Percentiles rank a stretch among this genome's conserved stretches.
Conservation (phyloP, 208 protist genomes). For the Novymonas esmeraldas region DNA sequence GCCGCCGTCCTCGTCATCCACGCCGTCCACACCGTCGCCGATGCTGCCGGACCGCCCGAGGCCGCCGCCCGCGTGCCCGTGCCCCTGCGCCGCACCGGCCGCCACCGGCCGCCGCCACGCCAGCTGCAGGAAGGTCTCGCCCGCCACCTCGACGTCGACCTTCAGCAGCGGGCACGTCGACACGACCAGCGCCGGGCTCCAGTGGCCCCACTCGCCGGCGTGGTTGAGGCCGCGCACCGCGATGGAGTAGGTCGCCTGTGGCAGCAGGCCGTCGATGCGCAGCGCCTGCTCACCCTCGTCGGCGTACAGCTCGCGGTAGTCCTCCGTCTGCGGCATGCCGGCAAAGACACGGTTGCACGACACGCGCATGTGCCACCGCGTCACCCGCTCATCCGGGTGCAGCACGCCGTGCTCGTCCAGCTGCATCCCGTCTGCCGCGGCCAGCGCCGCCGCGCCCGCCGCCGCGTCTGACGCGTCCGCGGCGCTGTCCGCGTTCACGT, state of each 20-base stretch:
- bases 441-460: constrained; percentile 8
- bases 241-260: constrained; percentile 74
- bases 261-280: constrained; percentile 63
- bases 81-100: not conserved
- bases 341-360: constrained; percentile 69
- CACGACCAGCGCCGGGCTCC: constrained; percentile 62
- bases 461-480: constrained; percentile 2
- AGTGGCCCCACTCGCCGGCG: constrained; percentile 87
- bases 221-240: constrained; percentile 77
- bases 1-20: not conserved
- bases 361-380: constrained; percentile 87
- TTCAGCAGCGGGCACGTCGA: constrained; percentile 80
- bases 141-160: constrained; percentile 60
- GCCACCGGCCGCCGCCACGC: constrained; percentile 67
- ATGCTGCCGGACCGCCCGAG: not conserved
- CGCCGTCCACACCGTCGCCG: too few species aligned
- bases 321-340: constrained; percentile 60
- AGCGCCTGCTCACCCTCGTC: constrained; percentile 44
- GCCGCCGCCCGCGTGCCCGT: not conserved
- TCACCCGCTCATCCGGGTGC: constrained; percentile 67
- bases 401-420: constrained; percentile 33
- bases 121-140: constrained; percentile 88
- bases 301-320: constrained; percentile 60
- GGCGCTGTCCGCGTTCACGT: not conserved
- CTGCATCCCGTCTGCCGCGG: constrained; percentile 28